Evolutionary conservation across 164 flowering plant species (phyloP), one percentile per base, ranked within the genome.

Genomic region (Piper longum): DNA sequence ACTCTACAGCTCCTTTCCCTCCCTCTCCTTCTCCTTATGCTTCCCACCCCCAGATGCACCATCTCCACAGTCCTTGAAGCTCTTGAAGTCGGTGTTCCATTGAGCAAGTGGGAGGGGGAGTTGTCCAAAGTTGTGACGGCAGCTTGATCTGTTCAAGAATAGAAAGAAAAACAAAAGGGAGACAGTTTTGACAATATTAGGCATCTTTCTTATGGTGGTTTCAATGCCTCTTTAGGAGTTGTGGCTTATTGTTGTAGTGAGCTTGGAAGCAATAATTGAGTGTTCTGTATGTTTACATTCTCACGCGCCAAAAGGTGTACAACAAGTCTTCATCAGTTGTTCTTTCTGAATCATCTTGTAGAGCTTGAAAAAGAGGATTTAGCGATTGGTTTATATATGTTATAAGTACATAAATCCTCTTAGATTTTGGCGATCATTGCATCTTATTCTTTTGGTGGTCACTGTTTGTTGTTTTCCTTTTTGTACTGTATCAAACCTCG

Each of bases 21-120:
- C 40, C 75, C 39, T 69, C 78, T 60, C 81, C 83, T 52, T 26
- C 36, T 26, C 51, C 76, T 39, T 69, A 76, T 59, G 56, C 43
- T 51, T 51, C 13, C 41, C 74, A 62, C 61, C 63, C 39, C 68
- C 60, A 65, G 19, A 45, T 57, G 14, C 60, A 36, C 60, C 36
- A 26, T 26, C 36, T 0, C 36, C 36, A 26, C 36, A 26, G 36
- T 2, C 36, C 36, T 26, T 26, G 36, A 26, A 57, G 60, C 41
- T 42, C 42, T 4, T 57, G 60, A 57, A 48, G 52, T 0, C 0
- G 52, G 9, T 44, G 52, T 48, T 14, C 12, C 12, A 9, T 8
- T 9, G 12, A 48, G 52, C 12, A 48, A 6, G 52, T 48, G 3
- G 3, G 14, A 48, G 52, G 12, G 52, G 14, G 14, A 3, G 14